Conservation (phyloP, 164 flowering plant species). For the Kingdonia uniflora region DNA sequence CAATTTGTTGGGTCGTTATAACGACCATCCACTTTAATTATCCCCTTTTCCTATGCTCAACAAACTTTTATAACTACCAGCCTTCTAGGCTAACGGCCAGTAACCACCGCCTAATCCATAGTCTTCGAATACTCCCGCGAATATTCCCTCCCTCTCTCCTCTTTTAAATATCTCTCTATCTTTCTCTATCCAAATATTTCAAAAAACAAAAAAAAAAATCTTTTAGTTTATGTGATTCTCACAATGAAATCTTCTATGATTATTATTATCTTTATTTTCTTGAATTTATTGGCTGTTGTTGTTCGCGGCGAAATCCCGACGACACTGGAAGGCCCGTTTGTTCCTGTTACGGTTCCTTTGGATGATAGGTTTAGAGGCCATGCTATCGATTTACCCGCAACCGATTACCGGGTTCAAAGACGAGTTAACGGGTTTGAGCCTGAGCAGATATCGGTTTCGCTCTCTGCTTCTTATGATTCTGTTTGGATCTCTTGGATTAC, state of each 20-base stretch:
- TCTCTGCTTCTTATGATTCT: slow-evolving; percentile 54
- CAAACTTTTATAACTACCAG: too few species aligned
- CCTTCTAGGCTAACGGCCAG: too few species aligned
- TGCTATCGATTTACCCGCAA: slow-evolving; percentile 61
- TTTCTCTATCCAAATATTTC: too few species aligned
- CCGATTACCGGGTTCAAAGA: slow-evolving; percentile 53
- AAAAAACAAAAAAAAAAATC: too few species aligned
- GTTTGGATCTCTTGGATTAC: slow-evolving; percentile 95
- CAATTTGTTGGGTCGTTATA: too few species aligned
- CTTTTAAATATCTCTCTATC: too few species aligned
- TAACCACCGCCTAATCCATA: too few species aligned
- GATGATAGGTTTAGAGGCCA: slow-evolving; percentile 42
- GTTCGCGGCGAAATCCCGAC: slow-evolving; percentile 31
- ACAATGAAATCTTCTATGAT: background rate
- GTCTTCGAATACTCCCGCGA: background rate
- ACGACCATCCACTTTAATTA: too few species aligned
- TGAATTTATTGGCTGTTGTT: background rate
- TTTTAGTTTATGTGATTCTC: too few species aligned
- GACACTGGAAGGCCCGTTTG: slow-evolving; percentile 70
- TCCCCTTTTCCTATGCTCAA: too few species aligned
- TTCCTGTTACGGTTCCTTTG: slow-evolving; percentile 60
- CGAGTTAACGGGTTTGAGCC: slow-evolving; percentile 47
- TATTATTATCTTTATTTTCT: background rate
- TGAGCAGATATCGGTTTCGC: slow-evolving; percentile 77
- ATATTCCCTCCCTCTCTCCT: background rate